phyloP scores from a whole-genome alignment of 2,329 filamentous ascomycete species.

The Claviceps humidiphila region DNA sequence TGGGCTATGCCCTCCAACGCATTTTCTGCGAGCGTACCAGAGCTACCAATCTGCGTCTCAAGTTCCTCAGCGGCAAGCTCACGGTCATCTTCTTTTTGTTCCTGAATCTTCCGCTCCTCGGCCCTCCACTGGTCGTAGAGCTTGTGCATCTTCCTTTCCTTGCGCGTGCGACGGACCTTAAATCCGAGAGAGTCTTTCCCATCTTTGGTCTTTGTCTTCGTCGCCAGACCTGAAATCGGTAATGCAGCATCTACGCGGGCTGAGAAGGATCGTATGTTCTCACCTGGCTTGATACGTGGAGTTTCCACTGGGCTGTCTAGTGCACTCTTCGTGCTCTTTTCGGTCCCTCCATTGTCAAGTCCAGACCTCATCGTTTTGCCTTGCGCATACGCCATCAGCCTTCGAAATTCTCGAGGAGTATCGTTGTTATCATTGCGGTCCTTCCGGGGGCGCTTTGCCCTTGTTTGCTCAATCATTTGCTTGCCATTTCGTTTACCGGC shows the following conservation, averaged over 20 bases:
- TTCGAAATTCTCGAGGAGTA: constrained; percentile 75
- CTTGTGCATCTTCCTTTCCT: constrained; percentile 72
- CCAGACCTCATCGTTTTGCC: constrained; percentile 48
- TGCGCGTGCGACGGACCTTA: constrained; percentile 61
- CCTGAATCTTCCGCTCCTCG: constrained; percentile 49
- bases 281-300: constrained; percentile 68
- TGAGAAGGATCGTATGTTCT: constrained; percentile 69
- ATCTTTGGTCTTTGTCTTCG: constrained; percentile 40
- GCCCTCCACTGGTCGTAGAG: constrained; percentile 67
- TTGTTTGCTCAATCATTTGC: constrained; percentile 22
- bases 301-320: constrained; percentile 20
- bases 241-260: constrained; percentile 74
- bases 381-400: constrained; percentile 63
- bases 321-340: constrained; percentile 10
- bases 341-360: constrained; percentile 52
- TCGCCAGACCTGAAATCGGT: constrained; percentile 58
- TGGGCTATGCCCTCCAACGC: constrained; percentile 32
- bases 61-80: constrained; percentile 51
- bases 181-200: constrained; percentile 52
- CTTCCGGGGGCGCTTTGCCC: constrained; percentile 30
- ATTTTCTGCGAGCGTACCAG: constrained; percentile 21
- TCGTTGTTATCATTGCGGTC: constrained; percentile 50
- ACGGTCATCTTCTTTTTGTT: constrained; percentile 51
- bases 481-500: constrained; percentile 17
- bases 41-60: constrained; percentile 46